Conservation (phyloP, 148 eudicot species). For the Rhododendron henanense region DNA sequence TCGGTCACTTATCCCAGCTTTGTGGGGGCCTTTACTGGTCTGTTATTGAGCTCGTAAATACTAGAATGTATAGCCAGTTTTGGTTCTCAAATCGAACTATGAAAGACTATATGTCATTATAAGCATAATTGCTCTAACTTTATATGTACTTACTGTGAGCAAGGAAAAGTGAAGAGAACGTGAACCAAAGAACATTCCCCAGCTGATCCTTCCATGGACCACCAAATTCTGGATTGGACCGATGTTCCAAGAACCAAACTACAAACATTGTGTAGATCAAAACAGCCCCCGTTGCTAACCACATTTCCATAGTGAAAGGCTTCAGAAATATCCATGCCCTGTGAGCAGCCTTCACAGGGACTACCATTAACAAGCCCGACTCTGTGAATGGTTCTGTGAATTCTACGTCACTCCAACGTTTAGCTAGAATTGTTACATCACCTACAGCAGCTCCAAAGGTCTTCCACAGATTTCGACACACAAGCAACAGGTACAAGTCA, state of each 20-base stretch:
- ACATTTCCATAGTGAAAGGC: constrained; percentile 29
- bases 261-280: constrained; percentile 27
- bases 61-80: neutral
- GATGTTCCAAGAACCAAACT: constrained; percentile 31
- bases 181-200: constrained; percentile 26
- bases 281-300: constrained; percentile 23
- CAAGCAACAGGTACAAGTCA: neutral
- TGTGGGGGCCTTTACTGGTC: neutral
- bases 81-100: neutral
- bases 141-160: constrained; percentile 33
- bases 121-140: neutral
- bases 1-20: neutral
- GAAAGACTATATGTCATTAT: neutral
- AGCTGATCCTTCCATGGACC: constrained; percentile 31
- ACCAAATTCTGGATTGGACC: constrained; percentile 20
- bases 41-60: neutral
- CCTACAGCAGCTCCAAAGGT: constrained; percentile 36
- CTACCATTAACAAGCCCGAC: constrained; percentile 30
- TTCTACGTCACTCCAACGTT: constrained; percentile 23
- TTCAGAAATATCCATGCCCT: constrained; percentile 29
- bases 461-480: neutral
- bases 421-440: constrained; percentile 31
- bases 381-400: constrained; percentile 29
- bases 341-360: constrained; percentile 12
- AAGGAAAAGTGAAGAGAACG: constrained; percentile 31